Base-by-base conservation (phyloP, 495 filamentous ascomycete genomes). In the Aspergillus funiculosus region DNA sequence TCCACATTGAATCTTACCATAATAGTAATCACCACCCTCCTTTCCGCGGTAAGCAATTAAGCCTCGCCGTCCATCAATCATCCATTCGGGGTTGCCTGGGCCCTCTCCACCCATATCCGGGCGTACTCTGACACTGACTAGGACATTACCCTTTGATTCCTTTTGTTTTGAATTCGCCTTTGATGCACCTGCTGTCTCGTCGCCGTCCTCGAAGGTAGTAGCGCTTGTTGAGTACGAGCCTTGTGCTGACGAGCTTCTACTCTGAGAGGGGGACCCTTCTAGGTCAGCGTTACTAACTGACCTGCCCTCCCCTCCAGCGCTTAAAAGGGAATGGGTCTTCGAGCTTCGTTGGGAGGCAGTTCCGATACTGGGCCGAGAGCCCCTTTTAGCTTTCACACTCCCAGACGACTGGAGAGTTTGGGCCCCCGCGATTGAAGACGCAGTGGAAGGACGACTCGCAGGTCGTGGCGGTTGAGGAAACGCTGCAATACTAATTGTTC, bases 101-200 rank as follows among this genome's bases (percentile, higher is more conserved):
- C 72, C 70, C 32, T 84, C 85, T 17, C 71, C 77, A 11, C 66
- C 75, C 11, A 77, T 74, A 69, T 96, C 89, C 10, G 92, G 92
- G 36, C 94, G 78, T 34, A 97, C 88, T 48, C 92, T 77, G 37
- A 98, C 90, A 57, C 92, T 97, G 48, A 98, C 90, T 48, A 97
- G 72, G 21, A 98, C 92, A 66, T 97, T 97, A 3, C 94, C 92
- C 60, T 95, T 97, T 14, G 72, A 76, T 47, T 96, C 87, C 26
- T 73, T 75, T 14, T 57, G 37, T 32, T 68, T 73, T 17, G 61
- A 32, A 32, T 54, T 45, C 20, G 51, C 46, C 34, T 64, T 69
- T 4, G 50, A 48, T 5, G 42, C 36, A 29, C 74, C 71, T 18
- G 65, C 61, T 10, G 63, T 28, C 34, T 68, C 66, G 37, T 74